Conservation (phyloP, 371 early-diverging fungal species). For the Nematocida ironsii region DNA sequence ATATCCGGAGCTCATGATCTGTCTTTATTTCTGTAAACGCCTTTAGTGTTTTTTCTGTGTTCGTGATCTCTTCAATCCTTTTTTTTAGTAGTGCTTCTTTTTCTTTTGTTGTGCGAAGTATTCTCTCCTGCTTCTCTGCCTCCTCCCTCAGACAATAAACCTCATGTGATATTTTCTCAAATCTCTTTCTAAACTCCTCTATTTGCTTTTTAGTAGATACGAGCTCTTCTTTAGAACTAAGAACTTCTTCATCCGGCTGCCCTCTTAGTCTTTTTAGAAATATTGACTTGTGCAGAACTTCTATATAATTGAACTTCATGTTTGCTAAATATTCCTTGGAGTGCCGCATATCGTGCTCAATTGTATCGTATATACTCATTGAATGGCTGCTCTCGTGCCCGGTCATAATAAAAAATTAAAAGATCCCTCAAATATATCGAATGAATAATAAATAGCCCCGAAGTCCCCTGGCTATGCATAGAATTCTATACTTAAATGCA, state of each 20-base stretch:
- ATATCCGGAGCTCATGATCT: slow-evolving; percentile 6
- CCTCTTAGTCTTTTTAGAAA: slow-evolving; percentile 41
- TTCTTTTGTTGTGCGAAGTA: not conserved
- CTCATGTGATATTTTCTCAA: slow-evolving; percentile 45
- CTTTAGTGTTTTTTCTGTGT: slow-evolving; percentile 30
- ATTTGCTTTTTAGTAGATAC: slow-evolving; percentile 19
- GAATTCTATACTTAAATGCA: no score
- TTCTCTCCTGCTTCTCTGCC: not conserved
- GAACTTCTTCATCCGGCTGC: not conserved
- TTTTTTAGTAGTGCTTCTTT: slow-evolving; percentile 27
- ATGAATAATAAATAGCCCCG: no score
- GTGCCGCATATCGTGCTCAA: slow-evolving; percentile 57
- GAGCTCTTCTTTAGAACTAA: slow-evolving; percentile 19
- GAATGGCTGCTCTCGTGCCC: not conserved
- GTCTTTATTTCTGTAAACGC: slow-evolving; percentile 25
- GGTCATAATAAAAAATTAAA: slow-evolving; percentile 33
- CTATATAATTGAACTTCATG: slow-evolving; percentile 57
- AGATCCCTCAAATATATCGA: slow-evolving; percentile 1
- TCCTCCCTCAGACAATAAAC: not conserved
- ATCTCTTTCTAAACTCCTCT: slow-evolving; percentile 13
- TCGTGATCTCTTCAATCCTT: slow-evolving; percentile 18
- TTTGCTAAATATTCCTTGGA: slow-evolving; percentile 57
- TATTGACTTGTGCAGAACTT: slow-evolving; percentile 50
- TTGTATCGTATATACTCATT: slow-evolving; percentile 44
- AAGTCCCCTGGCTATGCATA: no score